A percentile compares a stretch with the other conserved stretches of the same genome.
Conservation (phyloP, 2,329 filamentous ascomycete genomes). For the Aspergillus sp. region DNA sequence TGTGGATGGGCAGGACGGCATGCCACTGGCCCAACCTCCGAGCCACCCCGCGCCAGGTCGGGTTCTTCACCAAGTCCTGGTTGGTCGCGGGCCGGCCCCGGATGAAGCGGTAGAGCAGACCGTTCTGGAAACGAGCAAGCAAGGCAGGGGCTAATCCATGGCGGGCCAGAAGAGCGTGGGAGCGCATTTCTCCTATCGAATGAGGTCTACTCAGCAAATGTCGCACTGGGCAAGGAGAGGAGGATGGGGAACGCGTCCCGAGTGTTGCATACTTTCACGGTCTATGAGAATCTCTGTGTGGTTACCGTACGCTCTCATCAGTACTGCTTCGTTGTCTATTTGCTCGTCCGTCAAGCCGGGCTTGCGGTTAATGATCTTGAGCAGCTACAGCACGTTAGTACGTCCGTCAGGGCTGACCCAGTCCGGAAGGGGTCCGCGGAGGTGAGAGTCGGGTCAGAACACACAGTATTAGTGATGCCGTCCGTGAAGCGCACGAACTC, state of each 20-base stretch:
- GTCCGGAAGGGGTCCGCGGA: slow-evolving; percentile 17
- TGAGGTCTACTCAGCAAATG: slow-evolving; percentile 32
- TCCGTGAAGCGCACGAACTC: slow-evolving; percentile 92
- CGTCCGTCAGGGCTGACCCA: not conserved
- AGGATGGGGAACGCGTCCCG: not conserved
- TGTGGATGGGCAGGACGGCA: slow-evolving; percentile 62
- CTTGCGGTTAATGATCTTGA: slow-evolving; percentile 51
- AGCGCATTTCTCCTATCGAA: slow-evolving; percentile 57
- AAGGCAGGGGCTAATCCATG: slow-evolving; percentile 81
- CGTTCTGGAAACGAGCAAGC: slow-evolving; percentile 90
- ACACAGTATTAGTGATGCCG: slow-evolving; percentile 91
- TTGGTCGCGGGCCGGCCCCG: slow-evolving; percentile 76
- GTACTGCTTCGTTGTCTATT: slow-evolving; percentile 78
- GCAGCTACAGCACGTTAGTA: slow-evolving; percentile 35
- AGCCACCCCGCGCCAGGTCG: slow-evolving; percentile 80
- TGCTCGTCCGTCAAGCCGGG: slow-evolving; percentile 71
- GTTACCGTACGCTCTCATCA: slow-evolving; percentile 90
- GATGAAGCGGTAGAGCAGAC: slow-evolving; percentile 91
- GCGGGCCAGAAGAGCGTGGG: slow-evolving; percentile 82
- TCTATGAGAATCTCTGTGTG: slow-evolving; percentile 95
- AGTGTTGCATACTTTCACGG: slow-evolving; percentile 69
- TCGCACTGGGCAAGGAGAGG: slow-evolving; percentile 31
- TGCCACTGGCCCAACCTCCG: slow-evolving; percentile 90
- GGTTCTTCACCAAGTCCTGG: slow-evolving; percentile 71
- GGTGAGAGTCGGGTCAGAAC: slow-evolving; percentile 25